Base-by-base conservation (phyloP, 371 early-diverging fungal genomes). In the Rhizomucor miehei region DNA sequence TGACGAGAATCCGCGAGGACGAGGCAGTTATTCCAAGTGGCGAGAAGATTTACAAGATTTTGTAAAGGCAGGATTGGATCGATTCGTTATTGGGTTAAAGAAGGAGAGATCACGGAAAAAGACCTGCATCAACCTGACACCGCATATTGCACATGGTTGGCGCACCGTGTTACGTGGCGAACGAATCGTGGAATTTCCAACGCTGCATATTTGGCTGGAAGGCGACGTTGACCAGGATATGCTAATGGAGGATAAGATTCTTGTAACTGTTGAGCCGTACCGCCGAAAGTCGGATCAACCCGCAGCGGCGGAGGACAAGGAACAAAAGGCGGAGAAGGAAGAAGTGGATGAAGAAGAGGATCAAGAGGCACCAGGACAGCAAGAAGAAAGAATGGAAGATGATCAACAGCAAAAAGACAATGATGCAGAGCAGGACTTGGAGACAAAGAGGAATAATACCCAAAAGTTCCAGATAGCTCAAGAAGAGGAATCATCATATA, bases 111-210 rank as follows among this genome's bases (percentile, higher is more conserved):
- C 59, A 20, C 64, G 63, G 12, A 58, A 56, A 37, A 57, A 62
- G 3, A 56, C 64, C 1, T 67, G 59, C 50, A 56, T 71, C 17
- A 35, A 73, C 46, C 38, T 73, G 21, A 67, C 73, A 16, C 20
- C 44, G 9, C 55, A 57, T 2, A 35, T 77, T 44, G 57, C 72
- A 44, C n/a, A 29, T 1, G 12, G 61, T 1, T 47, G 67, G 23
- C 50, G 37, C 11, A 65, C 69, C 6, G 36, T 64, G 9, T 47
- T 77, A 5, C 58, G 59, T 23, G 69, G 64, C 1, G 73, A 73
- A 40, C 25, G 44, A 0, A 61, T 77, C 16, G 65, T 74, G 34
- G 78, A 77, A 60, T 77, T 59, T 41, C 78, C 78, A 14, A 70
- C 62, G 1, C 44, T 74, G 21, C 62, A 66, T 50, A 52, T 77